A percentile compares a stretch with the other conserved stretches of the same genome.
These are phyloP conservation scores for Phytopythium boreale DNA, from an alignment of 352 stramenopile species.

Conservation along the genomic window DNA sequence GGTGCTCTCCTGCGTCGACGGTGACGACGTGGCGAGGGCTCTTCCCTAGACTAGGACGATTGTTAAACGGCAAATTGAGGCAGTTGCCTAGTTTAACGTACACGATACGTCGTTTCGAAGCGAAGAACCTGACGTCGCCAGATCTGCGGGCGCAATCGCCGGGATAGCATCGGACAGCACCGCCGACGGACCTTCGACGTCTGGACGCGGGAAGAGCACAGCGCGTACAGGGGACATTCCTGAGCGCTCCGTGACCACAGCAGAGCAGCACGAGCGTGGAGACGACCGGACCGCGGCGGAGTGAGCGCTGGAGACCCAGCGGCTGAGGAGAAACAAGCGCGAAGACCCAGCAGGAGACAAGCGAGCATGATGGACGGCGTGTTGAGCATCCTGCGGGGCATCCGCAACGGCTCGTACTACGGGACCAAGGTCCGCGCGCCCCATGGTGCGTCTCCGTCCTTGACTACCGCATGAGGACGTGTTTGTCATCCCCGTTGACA, in stretches of 20 bases:
- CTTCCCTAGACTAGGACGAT: slow-evolving; percentile 10
- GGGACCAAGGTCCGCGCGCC: slow-evolving; percentile 87
- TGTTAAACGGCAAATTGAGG: slow-evolving; percentile 7
- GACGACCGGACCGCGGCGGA: background rate
- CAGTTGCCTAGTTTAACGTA: background rate
- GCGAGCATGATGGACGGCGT: slow-evolving; percentile 45
- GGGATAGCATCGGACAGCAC: background rate
- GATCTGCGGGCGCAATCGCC: slow-evolving; percentile 1
- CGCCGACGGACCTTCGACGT: background rate
- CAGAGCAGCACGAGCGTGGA: background rate
- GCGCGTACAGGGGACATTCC: background rate
- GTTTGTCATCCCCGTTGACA: too few species aligned
- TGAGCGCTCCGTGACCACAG: background rate
- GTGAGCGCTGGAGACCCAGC: background rate
- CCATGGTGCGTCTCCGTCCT: slow-evolving; percentile 50
- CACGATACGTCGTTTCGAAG: background rate
- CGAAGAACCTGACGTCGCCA: background rate
- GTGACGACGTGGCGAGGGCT: background rate
- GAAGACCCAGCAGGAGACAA: background rate
- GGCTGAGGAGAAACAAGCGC: background rate
- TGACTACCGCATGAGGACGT: too few species aligned
- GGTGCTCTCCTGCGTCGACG: background rate
- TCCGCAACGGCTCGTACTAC: slow-evolving; percentile 88
- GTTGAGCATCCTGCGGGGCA: slow-evolving; percentile 71
- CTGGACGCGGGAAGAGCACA: background rate